Conservation (phyloP, 2,329 filamentous ascomycete genomes). For the Incumbomyces delicatus region DNA sequence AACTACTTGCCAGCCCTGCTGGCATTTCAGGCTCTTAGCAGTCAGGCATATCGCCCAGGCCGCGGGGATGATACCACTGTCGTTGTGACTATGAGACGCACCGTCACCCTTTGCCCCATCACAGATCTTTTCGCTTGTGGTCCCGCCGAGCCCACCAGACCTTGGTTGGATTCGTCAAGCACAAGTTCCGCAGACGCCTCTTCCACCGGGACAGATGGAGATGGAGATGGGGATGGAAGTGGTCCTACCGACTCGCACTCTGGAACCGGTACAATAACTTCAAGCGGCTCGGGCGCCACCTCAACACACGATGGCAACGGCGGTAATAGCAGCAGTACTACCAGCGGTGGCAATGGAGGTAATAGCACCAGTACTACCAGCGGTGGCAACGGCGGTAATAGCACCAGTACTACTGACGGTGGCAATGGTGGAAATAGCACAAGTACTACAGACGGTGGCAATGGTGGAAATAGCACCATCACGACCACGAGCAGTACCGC, state of each 20-base stretch:
- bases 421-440: neutral
- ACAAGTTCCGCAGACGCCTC: neutral
- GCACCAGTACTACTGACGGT: neutral
- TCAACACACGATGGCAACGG: neutral
- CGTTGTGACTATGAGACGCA: slow-evolving; percentile 13
- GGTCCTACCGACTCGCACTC: neutral
- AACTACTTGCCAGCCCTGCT: slow-evolving; percentile 14
- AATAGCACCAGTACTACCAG: slow-evolving; percentile 1
- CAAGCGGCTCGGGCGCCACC: neutral
- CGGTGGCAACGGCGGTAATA: neutral
- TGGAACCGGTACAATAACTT: slow-evolving; percentile 2
- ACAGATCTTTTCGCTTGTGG: slow-evolving; percentile 14
- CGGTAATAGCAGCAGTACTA: slow-evolving; percentile 1
- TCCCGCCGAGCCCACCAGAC: neutral
- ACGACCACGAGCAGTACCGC: neutral
- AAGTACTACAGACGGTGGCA: neutral
- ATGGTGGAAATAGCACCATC: neutral
- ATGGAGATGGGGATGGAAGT: neutral
- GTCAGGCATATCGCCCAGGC: slow-evolving; percentile 1
- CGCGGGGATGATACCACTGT: slow-evolving; percentile 12
- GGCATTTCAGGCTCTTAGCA: slow-evolving; percentile 9
- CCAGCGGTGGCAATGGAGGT: no score
- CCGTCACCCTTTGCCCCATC: slow-evolving; percentile 16
- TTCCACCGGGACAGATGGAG: neutral
- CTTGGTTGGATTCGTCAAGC: neutral